These are phyloP conservation scores for Ophiognomonia clavigignenti-juglandacearum DNA, from an alignment of 2,329 filamentous ascomycete species.

Conservation along the genomic window DNA sequence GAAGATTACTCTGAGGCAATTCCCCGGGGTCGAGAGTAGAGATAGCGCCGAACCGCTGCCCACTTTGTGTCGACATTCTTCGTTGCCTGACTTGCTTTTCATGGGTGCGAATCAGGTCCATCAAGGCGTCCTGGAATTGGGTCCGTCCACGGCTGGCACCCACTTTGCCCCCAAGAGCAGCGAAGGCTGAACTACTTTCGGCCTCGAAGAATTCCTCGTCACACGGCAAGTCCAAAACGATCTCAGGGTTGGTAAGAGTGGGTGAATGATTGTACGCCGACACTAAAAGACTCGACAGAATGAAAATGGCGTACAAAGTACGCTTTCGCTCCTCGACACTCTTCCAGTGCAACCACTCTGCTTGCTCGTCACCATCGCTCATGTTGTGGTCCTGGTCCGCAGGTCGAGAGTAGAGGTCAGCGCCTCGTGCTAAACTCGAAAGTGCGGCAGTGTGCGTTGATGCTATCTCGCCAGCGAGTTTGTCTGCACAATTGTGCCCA, in stretches of 20 bases:
- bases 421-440: slow-evolving; percentile 84
- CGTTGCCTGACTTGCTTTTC: slow-evolving; percentile 52
- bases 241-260: slow-evolving; percentile 89
- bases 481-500: slow-evolving; percentile 90
- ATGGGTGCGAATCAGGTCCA: slow-evolving; percentile 74
- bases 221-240: slow-evolving; percentile 81
- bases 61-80: slow-evolving; percentile 40
- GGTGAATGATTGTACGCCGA: slow-evolving; percentile 92
- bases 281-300: slow-evolving; percentile 84
- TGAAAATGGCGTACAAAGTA: slow-evolving; percentile 86
- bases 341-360: slow-evolving; percentile 90
- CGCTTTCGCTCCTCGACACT: slow-evolving; percentile 84
- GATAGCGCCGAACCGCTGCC: slow-evolving; percentile 41
- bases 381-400: slow-evolving; percentile 53
- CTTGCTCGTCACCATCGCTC: slow-evolving; percentile 55
- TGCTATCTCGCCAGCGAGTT: slow-evolving; percentile 84
- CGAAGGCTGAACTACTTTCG: slow-evolving; percentile 77
- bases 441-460: slow-evolving; percentile 87
- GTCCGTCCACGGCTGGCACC: slow-evolving; percentile 65
- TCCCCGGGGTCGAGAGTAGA: slow-evolving; percentile 42
- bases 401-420: slow-evolving; percentile 58
- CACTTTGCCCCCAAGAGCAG: slow-evolving; percentile 66
- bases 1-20: slow-evolving; percentile 57
- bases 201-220: slow-evolving; percentile 89
- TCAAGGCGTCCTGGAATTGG: slow-evolving; percentile 78